These are phyloP conservation scores for Gnaphalium uliginosum DNA, from an alignment of 129 eudicot species.

Conservation along the genomic window DNA sequence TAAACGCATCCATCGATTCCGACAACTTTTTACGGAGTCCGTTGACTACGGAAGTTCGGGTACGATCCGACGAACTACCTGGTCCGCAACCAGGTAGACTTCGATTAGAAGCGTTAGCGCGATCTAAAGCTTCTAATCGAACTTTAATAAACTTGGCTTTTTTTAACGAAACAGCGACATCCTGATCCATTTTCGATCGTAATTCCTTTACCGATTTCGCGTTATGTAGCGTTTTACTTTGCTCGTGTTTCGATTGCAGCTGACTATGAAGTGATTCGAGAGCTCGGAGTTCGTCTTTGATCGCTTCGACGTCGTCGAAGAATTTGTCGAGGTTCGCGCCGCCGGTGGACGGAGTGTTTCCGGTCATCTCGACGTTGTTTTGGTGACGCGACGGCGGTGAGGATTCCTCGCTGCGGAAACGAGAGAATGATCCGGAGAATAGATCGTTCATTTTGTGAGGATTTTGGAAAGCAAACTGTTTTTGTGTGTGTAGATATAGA, in stretches of 20 bases:
- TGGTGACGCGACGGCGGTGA: slow-evolving; percentile 39
- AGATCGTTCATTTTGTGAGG: slow-evolving; percentile 62
- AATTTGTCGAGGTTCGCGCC: slow-evolving; percentile 71
- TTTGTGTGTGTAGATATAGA: slow-evolving; percentile 1
- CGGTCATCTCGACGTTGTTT: slow-evolving; percentile 48
- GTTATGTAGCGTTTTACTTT: slow-evolving; percentile 69
- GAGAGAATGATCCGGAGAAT: slow-evolving; percentile 72
- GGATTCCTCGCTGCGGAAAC: slow-evolving; percentile 46
- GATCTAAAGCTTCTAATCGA: slow-evolving; percentile 64
- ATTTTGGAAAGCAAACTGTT: not conserved
- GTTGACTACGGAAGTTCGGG: slow-evolving; percentile 70
- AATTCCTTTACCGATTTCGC: slow-evolving; percentile 64
- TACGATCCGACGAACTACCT: slow-evolving; percentile 80
- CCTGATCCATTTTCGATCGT: slow-evolving; percentile 66
- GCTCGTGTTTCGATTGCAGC: slow-evolving; percentile 62
- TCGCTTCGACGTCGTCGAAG: slow-evolving; percentile 70
- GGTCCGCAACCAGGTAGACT: slow-evolving; percentile 81
- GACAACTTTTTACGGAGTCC: slow-evolving; percentile 70
- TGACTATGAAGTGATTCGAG: slow-evolving; percentile 54
- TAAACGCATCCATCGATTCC: slow-evolving; percentile 60
- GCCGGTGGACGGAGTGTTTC: slow-evolving; percentile 25
- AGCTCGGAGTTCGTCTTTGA: slow-evolving; percentile 60
- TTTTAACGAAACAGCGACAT: slow-evolving; percentile 54
- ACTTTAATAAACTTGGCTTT: slow-evolving; percentile 72
- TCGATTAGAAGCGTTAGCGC: slow-evolving; percentile 72